These are phyloP conservation scores for Penicillium pancosmium DNA, from an alignment of 495 filamentous ascomycete genomes.

Conservation along the genomic window DNA sequence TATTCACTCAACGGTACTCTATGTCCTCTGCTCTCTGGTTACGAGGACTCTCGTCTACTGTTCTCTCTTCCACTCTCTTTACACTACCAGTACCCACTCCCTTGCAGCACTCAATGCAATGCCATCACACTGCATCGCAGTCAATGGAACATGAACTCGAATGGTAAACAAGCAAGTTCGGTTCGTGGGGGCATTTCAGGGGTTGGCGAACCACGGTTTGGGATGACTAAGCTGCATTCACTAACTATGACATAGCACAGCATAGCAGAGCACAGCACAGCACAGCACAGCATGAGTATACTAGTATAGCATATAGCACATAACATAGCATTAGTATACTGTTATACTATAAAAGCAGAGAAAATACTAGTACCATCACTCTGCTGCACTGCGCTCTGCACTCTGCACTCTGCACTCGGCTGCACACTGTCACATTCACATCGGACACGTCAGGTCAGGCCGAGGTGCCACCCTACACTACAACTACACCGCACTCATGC, in stretches of 20 bases:
- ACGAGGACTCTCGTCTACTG: too few species aligned
- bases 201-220: slow-evolving; percentile 45
- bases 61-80: neutral
- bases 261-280: neutral
- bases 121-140: neutral
- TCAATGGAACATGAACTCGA: neutral
- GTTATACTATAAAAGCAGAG: too few species aligned
- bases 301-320: neutral
- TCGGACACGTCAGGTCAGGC: neutral
- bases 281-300: too few species aligned
- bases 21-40: neutral
- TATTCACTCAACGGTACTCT: neutral
- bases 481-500: slow-evolving; percentile 1
- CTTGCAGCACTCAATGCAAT: slow-evolving; percentile 8
- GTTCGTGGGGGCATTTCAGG: slow-evolving; percentile 24
- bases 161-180: slow-evolving; percentile 28
- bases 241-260: neutral
- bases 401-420: neutral
- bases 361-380: too few species aligned
- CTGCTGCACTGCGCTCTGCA: too few species aligned
- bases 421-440: neutral
- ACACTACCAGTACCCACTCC: slow-evolving; percentile 5
- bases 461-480: neutral
- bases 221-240: slow-evolving; percentile 1
- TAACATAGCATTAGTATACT: neutral